A percentile compares a stretch with the other conserved stretches of the same genome.
Conservation (phyloP, 495 filamentous ascomycete genomes). For the Penicillium roqueforti region DNA sequence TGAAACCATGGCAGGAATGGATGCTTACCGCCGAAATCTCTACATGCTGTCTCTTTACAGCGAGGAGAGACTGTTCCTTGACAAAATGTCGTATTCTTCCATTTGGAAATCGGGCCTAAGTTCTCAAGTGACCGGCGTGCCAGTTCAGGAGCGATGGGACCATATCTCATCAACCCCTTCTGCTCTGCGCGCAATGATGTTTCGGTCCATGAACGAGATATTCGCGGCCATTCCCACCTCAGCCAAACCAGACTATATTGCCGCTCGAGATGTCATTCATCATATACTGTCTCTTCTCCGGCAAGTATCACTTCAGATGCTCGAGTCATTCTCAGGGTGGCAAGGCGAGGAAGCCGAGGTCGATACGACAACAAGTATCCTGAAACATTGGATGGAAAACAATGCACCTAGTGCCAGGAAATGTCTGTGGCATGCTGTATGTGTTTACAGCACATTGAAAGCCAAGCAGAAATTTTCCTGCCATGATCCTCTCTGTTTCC, state of each 20-base stretch:
- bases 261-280: background rate
- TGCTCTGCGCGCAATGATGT: background rate
- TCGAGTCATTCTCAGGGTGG: background rate
- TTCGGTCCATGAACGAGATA: background rate
- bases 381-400: slow-evolving; percentile 1
- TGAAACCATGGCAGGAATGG: background rate
- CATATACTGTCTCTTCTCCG: background rate
- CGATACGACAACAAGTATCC: background rate
- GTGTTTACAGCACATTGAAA: background rate
- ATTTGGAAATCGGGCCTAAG: background rate
- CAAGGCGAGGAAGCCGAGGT: background rate
- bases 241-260: background rate
- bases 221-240: background rate
- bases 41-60: slow-evolving; percentile 1
- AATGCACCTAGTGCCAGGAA: background rate
- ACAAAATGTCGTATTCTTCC: slow-evolving; percentile 1
- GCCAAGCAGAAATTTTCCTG: background rate
- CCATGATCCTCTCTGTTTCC: background rate
- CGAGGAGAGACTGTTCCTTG: background rate
- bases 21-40: background rate
- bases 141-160: background rate
- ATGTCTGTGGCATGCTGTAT: slow-evolving; percentile 4
- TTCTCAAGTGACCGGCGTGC: too few species aligned
- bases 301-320: background rate
- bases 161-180: background rate